These are phyloP conservation scores for Schizophyllum amplum DNA, from an alignment of 1,284 basidiomycete species.

Conservation along the genomic window DNA sequence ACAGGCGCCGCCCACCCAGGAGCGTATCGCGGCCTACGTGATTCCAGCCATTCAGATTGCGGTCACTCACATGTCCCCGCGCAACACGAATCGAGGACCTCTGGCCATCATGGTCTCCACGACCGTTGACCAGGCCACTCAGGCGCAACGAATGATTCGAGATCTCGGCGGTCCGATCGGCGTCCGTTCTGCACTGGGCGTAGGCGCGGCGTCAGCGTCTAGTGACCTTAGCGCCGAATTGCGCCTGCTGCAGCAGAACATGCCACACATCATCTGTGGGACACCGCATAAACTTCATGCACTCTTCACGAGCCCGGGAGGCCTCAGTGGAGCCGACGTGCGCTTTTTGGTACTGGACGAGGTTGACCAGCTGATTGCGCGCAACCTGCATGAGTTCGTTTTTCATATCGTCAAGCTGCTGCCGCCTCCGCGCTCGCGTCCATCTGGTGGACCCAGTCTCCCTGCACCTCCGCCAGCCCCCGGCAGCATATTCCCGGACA, in stretches of 20 bases:
- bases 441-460: constrained; percentile 27
- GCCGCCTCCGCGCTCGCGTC: constrained; percentile 74
- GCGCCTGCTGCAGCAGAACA: constrained; percentile 80
- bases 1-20: constrained; percentile 96
- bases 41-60: constrained; percentile 90
- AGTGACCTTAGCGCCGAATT: constrained; percentile 71
- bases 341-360: constrained; percentile 93
- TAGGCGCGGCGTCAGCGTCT: constrained; percentile 61
- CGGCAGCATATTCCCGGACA: constrained; percentile 37
- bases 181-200: constrained; percentile 80
- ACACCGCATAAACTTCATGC: constrained; percentile 95
- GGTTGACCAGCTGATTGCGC: constrained; percentile 94
- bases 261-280: constrained; percentile 92
- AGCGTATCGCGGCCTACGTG: constrained; percentile 95
- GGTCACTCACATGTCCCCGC: constrained; percentile 46
- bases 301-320: constrained; percentile 76
- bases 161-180: constrained; percentile 90
- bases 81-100: constrained; percentile 65
- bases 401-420: constrained; percentile 87
- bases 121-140: constrained; percentile 96
- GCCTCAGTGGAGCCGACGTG: constrained; percentile 74
- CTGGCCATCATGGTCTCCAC: constrained; percentile 92
- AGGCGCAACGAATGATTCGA: constrained; percentile 94
- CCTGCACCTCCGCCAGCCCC: constrained; percentile 37
- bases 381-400: constrained; percentile 93